These are phyloP conservation scores for Fusarium dimerum DNA, from an alignment of 2,329 filamentous ascomycete genomes.

Conservation along the genomic window DNA sequence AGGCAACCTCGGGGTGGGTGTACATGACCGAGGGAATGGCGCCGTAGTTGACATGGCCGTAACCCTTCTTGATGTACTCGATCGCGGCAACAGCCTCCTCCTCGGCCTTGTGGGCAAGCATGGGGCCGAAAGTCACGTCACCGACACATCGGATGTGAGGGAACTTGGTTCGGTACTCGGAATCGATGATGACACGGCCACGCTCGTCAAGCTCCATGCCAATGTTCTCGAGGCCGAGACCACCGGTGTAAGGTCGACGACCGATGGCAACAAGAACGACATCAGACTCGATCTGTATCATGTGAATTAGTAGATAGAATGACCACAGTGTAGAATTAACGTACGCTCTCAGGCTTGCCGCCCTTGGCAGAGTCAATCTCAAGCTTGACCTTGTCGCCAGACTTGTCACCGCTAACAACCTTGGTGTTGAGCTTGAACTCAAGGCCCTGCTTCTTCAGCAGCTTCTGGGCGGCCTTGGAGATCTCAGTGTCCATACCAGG, in stretches of 20 bases:
- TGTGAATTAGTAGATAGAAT: slow-evolving; percentile 20
- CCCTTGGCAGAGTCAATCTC: slow-evolving; percentile 92
- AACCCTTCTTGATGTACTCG: slow-evolving; percentile 97
- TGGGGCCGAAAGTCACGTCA: slow-evolving; percentile 95
- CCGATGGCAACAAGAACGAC: slow-evolving; percentile 97
- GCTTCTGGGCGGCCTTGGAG: slow-evolving; percentile 87
- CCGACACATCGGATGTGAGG: slow-evolving; percentile 97
- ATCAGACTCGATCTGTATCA: slow-evolving; percentile 79
- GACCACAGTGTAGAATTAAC: slow-evolving; percentile 33
- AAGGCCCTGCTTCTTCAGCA: slow-evolving; percentile 93
- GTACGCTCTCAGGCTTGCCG: slow-evolving; percentile 87
- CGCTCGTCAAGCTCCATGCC: slow-evolving; percentile 90
- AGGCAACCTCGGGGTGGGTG: slow-evolving; percentile 96
- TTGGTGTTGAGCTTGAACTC: slow-evolving; percentile 99
- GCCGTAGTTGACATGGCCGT: slow-evolving; percentile 98
- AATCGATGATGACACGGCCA: slow-evolving; percentile 94
- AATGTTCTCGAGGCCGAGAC: slow-evolving; percentile 91
- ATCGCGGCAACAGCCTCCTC: slow-evolving; percentile 94
- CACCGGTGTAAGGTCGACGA: slow-evolving; percentile 89
- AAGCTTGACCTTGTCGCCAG: slow-evolving; percentile 75
- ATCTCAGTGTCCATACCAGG: slow-evolving; percentile 97
- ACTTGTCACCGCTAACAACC: slow-evolving; percentile 82
- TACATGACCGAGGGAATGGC: slow-evolving; percentile 99
- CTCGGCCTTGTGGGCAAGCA: slow-evolving; percentile 99
- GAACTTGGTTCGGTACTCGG: slow-evolving; percentile 97